Evolutionary conservation across 169 alveolate species (phyloP).

Genomic region (Plasmodium reichenowi): DNA sequence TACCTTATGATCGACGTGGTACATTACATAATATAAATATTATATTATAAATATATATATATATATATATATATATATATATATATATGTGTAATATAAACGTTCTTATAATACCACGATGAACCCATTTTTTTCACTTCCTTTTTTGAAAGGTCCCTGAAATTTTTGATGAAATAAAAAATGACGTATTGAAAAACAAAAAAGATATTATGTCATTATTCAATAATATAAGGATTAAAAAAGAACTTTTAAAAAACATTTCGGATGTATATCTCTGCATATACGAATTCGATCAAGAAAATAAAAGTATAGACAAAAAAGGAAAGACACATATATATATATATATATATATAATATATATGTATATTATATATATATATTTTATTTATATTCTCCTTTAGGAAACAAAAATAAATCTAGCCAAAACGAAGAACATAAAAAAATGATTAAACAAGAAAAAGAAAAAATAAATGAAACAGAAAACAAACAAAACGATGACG

Average conservation of each 20-base stretch:
- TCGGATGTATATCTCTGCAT: slow-evolving; percentile 48
- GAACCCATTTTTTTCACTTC: neutral
- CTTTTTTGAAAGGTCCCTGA: slow-evolving; percentile 48
- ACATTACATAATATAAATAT: too few relatives aligned
- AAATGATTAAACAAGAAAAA: neutral
- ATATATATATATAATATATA: neutral
- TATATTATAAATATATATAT: too few relatives aligned
- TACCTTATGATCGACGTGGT: slow-evolving; percentile 68
- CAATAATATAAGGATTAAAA: slow-evolving; percentile 35
- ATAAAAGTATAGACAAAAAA: slow-evolving; percentile 1
- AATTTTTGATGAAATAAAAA: slow-evolving; percentile 60
- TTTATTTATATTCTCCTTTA: neutral
- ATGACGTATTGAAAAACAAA: slow-evolving; percentile 45
- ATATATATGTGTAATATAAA: neutral
- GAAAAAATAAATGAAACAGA: neutral
- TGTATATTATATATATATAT: too few relatives aligned
- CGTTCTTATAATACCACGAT: neutral
- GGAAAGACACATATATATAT: neutral
- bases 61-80: neutral
- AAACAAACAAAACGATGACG: neutral
- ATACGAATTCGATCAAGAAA: slow-evolving; percentile 53
- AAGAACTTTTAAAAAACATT: slow-evolving; percentile 36
- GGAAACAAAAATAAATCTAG: slow-evolving; percentile 13
- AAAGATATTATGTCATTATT: slow-evolving; percentile 7
- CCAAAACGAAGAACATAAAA: neutral